Evolutionary conservation across 768 basidiomycete genomes (phyloP).

Genomic region (Leucocoprinus birnbaumii): DNA sequence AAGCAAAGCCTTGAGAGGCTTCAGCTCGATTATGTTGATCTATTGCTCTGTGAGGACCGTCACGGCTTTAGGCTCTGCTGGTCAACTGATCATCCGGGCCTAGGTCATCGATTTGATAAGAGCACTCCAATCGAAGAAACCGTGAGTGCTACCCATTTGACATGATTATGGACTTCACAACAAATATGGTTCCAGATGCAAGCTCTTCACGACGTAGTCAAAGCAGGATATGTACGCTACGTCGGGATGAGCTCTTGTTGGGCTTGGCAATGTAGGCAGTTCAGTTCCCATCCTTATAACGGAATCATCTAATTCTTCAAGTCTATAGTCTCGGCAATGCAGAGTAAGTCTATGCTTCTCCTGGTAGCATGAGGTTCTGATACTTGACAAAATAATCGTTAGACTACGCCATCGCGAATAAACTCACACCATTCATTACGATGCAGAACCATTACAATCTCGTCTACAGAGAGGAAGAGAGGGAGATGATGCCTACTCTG

Average conservation of each 20-base stretch:
- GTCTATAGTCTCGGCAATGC: constrained; percentile 50
- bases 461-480: constrained; percentile 63
- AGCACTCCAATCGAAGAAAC: constrained; percentile 60
- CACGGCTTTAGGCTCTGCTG: no score
- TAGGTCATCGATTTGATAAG: constrained; percentile 53
- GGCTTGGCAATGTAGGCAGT: constrained; percentile 53
- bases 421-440: constrained; percentile 58
- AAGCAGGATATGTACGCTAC: constrained; percentile 61
- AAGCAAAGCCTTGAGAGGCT: constrained; percentile 62
- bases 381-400: not conserved
- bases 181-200: constrained; percentile 50
- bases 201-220: constrained; percentile 66
- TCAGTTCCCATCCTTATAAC: no score
- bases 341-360: constrained; percentile 44
- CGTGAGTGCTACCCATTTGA: constrained; percentile 20
- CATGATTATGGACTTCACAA: not conserved
- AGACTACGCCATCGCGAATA: constrained; percentile 62
- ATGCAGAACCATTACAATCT: constrained; percentile 70
- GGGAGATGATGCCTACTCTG: constrained; percentile 60
- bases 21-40: constrained; percentile 74
- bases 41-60: constrained; percentile 55
- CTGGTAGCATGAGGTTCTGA: not conserved
- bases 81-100: not conserved
- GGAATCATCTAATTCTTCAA: no score
- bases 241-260: constrained; percentile 56